Evolutionary conservation across 2,329 filamentous ascomycete species (phyloP), one percentile per base, ranked within the genome.

Genomic region (Thelonectria olida): DNA sequence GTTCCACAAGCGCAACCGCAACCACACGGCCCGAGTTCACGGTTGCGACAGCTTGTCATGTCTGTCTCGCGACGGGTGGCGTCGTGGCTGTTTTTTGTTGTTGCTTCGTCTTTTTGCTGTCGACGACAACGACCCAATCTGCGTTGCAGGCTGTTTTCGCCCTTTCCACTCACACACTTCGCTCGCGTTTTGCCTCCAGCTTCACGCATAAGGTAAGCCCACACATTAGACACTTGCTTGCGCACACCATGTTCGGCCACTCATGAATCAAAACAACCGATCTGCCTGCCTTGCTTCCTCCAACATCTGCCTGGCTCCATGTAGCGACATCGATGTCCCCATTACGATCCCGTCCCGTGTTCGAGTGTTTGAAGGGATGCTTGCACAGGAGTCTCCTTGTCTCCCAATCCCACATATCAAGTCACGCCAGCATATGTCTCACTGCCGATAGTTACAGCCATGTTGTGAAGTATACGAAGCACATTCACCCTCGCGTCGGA

Each of bases 361-460:
- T 39, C 12, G 13, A 39, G 15, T 20, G 7, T n/a, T 49, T 31
- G 28, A 13, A 31, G 10, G 27, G 25, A 28, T 22, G 45, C 15
- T 48, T 28, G 42, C 8, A 27, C 17, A 4, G 45, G 45, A 13
- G 13, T 45, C 17, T 19, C 42, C 22, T 15, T 13, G 22, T 28
- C 42, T 31, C 23, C 22, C 9, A 7, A 28, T 49, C 34, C 20
- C 52, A 27, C 50, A 42, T 20, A 17, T 22, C 50, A 20, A 15
- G 50, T 44, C 56, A 59, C 45, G 50, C 39, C 45, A 54, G 34
- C 38, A 28, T 12, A n/a, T 13, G 49, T 20, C 39, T 50, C 23
- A n/a, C n/a, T n/a, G n/a, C n/a, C n/a, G n/a, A n/a, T n/a, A n/a
- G n/a, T n/a, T n/a, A n/a, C n/a, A n/a, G n/a, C 31, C 56, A 42